These are phyloP conservation scores for Penicillium sp. DNA, from an alignment of 2,329 filamentous ascomycete genomes.

Conservation along the genomic window DNA sequence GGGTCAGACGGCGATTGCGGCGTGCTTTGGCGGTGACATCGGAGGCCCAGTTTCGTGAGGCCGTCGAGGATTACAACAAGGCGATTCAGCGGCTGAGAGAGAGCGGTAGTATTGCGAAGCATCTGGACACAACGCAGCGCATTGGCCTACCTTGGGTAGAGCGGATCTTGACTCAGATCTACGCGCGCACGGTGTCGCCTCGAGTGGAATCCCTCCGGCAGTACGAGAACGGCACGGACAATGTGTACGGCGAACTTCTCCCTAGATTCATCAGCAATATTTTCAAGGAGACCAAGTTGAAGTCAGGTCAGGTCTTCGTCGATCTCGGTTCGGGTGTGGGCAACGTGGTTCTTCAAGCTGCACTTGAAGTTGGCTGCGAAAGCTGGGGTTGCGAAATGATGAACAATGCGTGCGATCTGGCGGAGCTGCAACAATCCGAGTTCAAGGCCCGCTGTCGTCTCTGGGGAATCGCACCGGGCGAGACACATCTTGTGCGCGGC, in stretches of 20 bases:
- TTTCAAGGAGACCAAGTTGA: conserved; percentile 71
- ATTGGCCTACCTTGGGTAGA: conserved; percentile 69
- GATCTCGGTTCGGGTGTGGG: conserved; percentile 94
- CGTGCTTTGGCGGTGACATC: conserved; percentile 66
- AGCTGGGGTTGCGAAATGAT: conserved; percentile 97
- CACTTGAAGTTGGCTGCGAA: conserved; percentile 87
- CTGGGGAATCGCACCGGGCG: conserved; percentile 79
- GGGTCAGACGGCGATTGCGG: conserved; percentile 71
- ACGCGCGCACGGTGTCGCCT: conserved; percentile 86
- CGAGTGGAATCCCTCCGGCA: conserved; percentile 76
- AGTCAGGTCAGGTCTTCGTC: conserved; percentile 80
- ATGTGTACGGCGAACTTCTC: conserved; percentile 89
- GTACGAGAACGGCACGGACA: conserved; percentile 86
- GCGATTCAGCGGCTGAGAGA: conserved; percentile 61
- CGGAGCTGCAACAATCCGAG: conserved; percentile 72
- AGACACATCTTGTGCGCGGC: conserved; percentile 72
- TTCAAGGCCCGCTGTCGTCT: conserved; percentile 79
- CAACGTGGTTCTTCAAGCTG: conserved; percentile 91
- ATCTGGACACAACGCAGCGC: conserved; percentile 64
- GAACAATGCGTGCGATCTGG: conserved; percentile 80
- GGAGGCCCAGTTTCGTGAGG: conserved; percentile 65
- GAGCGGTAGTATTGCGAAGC: conserved; percentile 66
- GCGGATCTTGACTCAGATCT: conserved; percentile 80
- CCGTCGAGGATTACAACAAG: conserved; percentile 72
- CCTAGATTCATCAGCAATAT: conserved; percentile 80